Base-by-base conservation (phyloP, 139 green algal species). In the Volvox reticuliferus region DNA sequence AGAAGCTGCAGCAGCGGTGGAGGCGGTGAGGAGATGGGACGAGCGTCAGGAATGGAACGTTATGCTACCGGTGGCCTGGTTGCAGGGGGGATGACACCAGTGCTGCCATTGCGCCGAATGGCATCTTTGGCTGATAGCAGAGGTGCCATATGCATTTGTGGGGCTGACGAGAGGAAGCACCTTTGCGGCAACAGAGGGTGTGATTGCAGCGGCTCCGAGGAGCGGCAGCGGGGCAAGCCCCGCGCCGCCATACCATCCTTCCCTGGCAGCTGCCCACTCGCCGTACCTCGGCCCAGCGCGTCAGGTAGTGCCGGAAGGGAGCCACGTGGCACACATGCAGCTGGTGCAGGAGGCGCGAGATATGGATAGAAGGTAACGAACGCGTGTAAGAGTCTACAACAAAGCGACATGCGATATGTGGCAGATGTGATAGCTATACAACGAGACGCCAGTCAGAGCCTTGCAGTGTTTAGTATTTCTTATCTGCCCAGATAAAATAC, bases 241-340 rank as follows among this genome's bases (percentile, higher is more conserved):
- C n/a, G n/a, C n/a, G n/a, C n/a, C n/a, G n/a, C n/a, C n/a, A n/a
- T n/a, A n/a, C n/a, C n/a, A n/a, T n/a, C n/a, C 17, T 36, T 82
- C 35, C 33, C 33, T 63, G 35, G 35, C 36, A 12, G 35, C 77
- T 20, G 9, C 77, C 13, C 33, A 82, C 77, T 88, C 35, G 3
- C 65, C 65, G 22, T 88, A 88, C 82, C 82, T 88, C 19, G 79
- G 82, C 35, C 82, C 82, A 22, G 82, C 82, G 5, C 65, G 65
- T 12, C 82, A 67, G 65, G 21, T 88, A 30, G 65, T 88, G 21
- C 30, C 36, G 78, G 78, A 63, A 24, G 65, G 33, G 65, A 35
- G 12, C 35, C 35, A 33, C 24, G 35, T 13, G 33, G 35, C 16
- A 35, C 82, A 88, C 82, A 12, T 14, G 35, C 21, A 36, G 65